These are phyloP conservation scores for Phaeosphaeriaceae sp. DNA, from an alignment of 2,329 filamentous ascomycete genomes.

Conservation along the genomic window DNA sequence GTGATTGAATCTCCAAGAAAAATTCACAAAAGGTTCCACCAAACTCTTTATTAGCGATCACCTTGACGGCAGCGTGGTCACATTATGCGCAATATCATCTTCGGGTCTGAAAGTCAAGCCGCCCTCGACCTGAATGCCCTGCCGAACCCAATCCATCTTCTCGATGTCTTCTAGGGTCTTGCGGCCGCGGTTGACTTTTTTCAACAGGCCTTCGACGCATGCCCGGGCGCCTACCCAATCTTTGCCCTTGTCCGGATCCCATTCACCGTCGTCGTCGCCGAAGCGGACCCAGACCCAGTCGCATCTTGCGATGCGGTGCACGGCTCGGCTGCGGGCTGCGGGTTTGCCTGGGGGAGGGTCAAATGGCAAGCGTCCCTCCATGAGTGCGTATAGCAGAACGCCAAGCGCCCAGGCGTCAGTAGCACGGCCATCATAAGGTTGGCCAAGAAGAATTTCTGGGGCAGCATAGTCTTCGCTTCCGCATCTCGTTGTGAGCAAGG, in stretches of 20 bases:
- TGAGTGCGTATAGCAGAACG: conserved; percentile 88
- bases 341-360: conserved; percentile 84
- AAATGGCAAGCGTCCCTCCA: conserved; percentile 92
- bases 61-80: conserved; percentile 21
- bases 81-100: conserved; percentile 45
- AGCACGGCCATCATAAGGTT: conserved; percentile 88
- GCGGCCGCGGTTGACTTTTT: conserved; percentile 76
- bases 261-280: conserved; percentile 83
- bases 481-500: conserved; percentile 90
- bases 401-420: conserved; percentile 96
- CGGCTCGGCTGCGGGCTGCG: conserved; percentile 76
- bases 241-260: conserved; percentile 71
- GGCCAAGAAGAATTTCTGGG: conserved; percentile 93
- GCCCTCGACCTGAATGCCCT: conserved; percentile 71
- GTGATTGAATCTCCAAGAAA: too few species aligned
- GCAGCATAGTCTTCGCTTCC: conserved; percentile 97
- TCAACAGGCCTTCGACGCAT: conserved; percentile 83
- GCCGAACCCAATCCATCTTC: conserved; percentile 75
- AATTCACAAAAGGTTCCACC: too few species aligned
- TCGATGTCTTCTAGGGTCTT: conserved; percentile 78
- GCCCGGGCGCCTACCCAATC: conserved; percentile 77
- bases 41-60: conserved; percentile 39
- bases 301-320: conserved; percentile 91
- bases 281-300: conserved; percentile 96
- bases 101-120: conserved; percentile 61